Evolutionary conservation across 371 early-diverging fungal genomes (phyloP), one percentile per base, ranked within the genome.

Genomic region (Apophysomyces variabilis): DNA sequence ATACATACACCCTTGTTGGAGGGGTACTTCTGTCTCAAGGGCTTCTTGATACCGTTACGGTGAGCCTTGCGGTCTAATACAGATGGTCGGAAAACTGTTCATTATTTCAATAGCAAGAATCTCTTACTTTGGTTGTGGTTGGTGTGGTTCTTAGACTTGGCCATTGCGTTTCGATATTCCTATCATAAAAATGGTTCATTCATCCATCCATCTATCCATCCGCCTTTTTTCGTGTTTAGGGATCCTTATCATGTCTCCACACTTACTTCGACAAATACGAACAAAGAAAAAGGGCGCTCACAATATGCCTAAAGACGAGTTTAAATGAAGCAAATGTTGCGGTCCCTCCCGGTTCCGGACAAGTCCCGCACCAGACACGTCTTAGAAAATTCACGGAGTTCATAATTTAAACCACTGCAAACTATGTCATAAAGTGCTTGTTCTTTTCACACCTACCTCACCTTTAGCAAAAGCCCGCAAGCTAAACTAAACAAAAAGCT

Each of bases 131-230:
- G 99, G 94, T 99, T 99, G 94, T 98, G 97, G 92, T 99, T 99
- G 87, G 99, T 99, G 92, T 99, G 99, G 92, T 99, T 99, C 96
- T 98, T 97, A 68, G 94, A 93, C 92, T 97, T 97, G 85, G 97
- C 85, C 96, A 96, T 95, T 75, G 75, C 74, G 72, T 68, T 65
- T 61, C 57, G 37, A 64, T 66, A 61, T 60, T 46, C 60, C 64
- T 69, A 57, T 37, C 38, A 44, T 35, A 38, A 38, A 3, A 62
- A 62, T 54, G 41, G 43, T 56, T 41, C 58, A 62, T 66, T 64
- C 41, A 39, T 60, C 57, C 60, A 61, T 69, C 62, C 57, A 62
- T 37, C 39, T 44, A 68, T 26, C 32, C 32, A 26, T 26, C 32
- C 32, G 32, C 32, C 32, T 26, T 26, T 26, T 26, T 26, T 26